Percentiles rank a stretch among this genome's conserved stretches.
phyloP scores from a whole-genome alignment of 2,329 filamentous ascomycete species.

The Fusarium buharicum region DNA sequence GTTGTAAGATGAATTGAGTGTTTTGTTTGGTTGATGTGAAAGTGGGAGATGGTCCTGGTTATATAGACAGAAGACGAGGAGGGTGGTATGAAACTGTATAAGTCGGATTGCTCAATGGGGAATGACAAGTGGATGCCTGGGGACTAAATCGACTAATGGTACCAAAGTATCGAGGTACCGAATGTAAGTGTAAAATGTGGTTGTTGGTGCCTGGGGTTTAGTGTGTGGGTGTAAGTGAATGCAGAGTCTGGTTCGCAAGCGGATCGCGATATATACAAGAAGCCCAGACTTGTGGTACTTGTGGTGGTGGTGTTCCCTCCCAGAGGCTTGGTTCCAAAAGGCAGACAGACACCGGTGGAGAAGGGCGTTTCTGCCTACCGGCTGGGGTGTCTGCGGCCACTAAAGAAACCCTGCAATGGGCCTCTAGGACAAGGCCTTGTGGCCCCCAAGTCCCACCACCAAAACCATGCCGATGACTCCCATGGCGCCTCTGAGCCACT shows the following conservation, averaged over 20 bases:
- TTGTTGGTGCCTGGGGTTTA: conserved; percentile 39
- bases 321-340: conserved; percentile 33
- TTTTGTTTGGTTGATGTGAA: conserved; percentile 25
- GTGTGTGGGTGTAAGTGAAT: conserved; percentile 13
- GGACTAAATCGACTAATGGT: conserved; percentile 13
- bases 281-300: background rate
- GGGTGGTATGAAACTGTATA: conserved; percentile 34
- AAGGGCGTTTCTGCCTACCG: conserved; percentile 45
- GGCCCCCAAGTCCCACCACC: conserved; percentile 15
- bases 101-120: conserved; percentile 19
- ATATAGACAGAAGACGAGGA: conserved; percentile 37
- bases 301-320: conserved; percentile 37
- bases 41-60: conserved; percentile 35
- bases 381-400: conserved; percentile 22
- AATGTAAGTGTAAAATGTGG: conserved; percentile 34
- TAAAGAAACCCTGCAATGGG: conserved; percentile 24
- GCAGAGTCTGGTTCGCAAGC: conserved; percentile 23
- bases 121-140: conserved; percentile 39
- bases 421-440: conserved; percentile 7
- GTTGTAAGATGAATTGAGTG: conserved; percentile 31
- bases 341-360: conserved; percentile 26
- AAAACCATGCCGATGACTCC: conserved; percentile 43
- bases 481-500: conserved; percentile 31
- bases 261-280: conserved; percentile 40
- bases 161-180: conserved; percentile 8